Percentiles rank a stretch among this genome's conserved stretches.
Evolutionary conservation across 1,284 basidiomycete genomes (phyloP).

Genomic region (Pseudozyma flocculosa): DNA sequence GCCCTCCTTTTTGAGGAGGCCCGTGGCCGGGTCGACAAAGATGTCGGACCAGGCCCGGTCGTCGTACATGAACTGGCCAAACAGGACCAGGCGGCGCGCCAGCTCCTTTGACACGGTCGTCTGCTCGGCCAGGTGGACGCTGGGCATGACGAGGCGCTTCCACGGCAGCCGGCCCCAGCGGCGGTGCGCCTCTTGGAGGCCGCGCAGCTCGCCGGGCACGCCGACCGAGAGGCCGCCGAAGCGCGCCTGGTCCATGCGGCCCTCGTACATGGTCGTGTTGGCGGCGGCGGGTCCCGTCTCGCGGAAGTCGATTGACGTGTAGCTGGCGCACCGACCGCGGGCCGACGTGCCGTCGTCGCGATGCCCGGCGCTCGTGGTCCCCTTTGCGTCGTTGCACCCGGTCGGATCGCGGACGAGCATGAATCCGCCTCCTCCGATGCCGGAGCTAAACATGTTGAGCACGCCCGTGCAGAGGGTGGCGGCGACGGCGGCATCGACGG

Average conservation of each 20-base stretch:
- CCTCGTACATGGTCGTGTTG: constrained; percentile 58
- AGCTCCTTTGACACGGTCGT: constrained; percentile 47
- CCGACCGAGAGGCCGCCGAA: constrained; percentile 53
- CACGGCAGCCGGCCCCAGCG: constrained; percentile 53
- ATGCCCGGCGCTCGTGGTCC: constrained; percentile 1
- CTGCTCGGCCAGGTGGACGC: constrained; percentile 45
- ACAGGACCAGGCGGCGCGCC: constrained; percentile 21
- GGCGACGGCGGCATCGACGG: constrained; percentile 82
- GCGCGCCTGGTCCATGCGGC: constrained; percentile 27
- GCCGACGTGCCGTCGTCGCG: too few species aligned
- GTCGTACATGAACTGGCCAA: constrained; percentile 58
- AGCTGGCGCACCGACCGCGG: constrained; percentile 35
- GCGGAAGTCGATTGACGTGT: constrained; percentile 60
- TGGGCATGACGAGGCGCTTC: constrained; percentile 50
- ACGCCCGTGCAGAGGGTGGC: constrained; percentile 59
- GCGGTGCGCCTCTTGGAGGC: constrained; percentile 50
- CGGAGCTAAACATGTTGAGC: constrained; percentile 58
- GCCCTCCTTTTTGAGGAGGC: constrained; percentile 61
- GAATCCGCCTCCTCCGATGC: constrained; percentile 59
- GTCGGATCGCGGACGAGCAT: constrained; percentile 37
- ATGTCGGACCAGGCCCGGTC: constrained; percentile 46
- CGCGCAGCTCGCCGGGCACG: constrained; percentile 58
- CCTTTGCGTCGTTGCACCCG: constrained; percentile 63
- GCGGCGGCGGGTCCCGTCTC: constrained; percentile 59
- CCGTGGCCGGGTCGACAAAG: constrained; percentile 60